Base-by-base conservation (phyloP, 2,329 filamentous ascomycete genomes). In the Nakataea oryzae region DNA sequence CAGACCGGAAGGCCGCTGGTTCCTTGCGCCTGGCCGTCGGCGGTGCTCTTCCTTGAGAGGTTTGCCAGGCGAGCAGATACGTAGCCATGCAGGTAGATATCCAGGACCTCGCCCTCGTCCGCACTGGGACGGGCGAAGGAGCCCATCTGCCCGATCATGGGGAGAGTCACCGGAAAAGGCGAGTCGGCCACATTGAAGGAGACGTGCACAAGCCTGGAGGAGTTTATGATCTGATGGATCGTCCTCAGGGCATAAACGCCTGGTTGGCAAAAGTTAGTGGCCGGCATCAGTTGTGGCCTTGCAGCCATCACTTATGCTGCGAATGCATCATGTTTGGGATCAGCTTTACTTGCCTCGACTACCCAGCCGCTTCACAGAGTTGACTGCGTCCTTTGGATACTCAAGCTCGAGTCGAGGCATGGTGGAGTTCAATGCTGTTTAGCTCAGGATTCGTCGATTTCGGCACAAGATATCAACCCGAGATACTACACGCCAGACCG, bases 121-220 rank as follows among this genome's bases (percentile, higher is more conserved):
- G 84, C 79, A 61, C 82, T 86, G 6, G 87, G 87, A 0, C 78
- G 75, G 11, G 79, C 79, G 71, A 87, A 95, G 28, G 86, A 89
- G 14, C 86, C 89, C 81, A 95, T 89, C 68, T 90, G 86, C 60
- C 90, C 90, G 69, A 96, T 90, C 90, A 96, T 93, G 64, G 91
- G 91, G 2, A 96, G 80, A 61, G 88, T 86, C 60, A 85, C 83
- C 3, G 91, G 90, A 70, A 93, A 95, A 1, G 88, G 86, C 61
- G 86, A 83, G 57, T 79, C 75, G 0, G 81, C 77, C 5, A 80
- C 75, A 60, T 81, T 84, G 80, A 96, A 96, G 65, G 90, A 91
- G 68, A 96, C 86, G 75, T 96, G 87, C 21, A 95, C 80, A 59
- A 96, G 82, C 50, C 84, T 85, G n/a, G 83, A 83, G 26, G 79